A percentile compares a stretch with the other conserved stretches of the same genome.
Conservation (phyloP, 1,139 yeast genomes). For the Debaryomyces nepalensis region DNA sequence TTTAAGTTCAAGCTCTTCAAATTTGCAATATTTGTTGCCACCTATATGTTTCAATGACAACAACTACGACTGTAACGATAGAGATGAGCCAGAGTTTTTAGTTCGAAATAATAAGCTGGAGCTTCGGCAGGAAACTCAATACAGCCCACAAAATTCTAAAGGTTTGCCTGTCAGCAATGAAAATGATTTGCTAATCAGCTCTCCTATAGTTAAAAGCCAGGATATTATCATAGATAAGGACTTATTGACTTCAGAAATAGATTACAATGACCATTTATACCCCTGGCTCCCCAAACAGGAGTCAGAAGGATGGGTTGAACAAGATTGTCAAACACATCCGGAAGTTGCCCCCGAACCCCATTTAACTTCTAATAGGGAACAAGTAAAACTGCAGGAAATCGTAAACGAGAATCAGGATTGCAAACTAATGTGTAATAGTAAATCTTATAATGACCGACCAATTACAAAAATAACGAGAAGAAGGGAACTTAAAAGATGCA, state of each 20-base stretch:
- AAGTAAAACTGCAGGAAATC: too few species aligned
- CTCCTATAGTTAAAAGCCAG: constrained; percentile 10
- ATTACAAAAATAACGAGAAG: neutral
- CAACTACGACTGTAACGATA: neutral
- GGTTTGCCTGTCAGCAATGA: neutral
- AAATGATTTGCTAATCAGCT: constrained; percentile 6
- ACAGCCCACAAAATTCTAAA: constrained; percentile 1
- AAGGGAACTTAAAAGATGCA: neutral
- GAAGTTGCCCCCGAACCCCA: neutral
- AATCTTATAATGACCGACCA: neutral
- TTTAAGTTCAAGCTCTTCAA: constrained; percentile 9
- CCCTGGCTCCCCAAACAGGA: constrained; percentile 13
- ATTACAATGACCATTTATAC: constrained; percentile 9
- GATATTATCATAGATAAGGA: constrained; percentile 13
- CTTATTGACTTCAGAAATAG: constrained; percentile 13
- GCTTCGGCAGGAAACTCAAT: neutral
- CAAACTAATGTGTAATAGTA: too few species aligned
- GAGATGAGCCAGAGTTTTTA: neutral
- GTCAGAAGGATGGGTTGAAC: constrained; percentile 1
- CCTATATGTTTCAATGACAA: constrained; percentile 10
- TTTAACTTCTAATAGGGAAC: too few species aligned
- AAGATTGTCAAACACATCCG: too few species aligned
- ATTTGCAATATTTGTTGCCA: constrained; percentile 11
- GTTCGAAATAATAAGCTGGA: neutral
- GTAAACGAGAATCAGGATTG: too few species aligned